A percentile compares a stretch with the other conserved stretches of the same genome.
Conservation (phyloP, 768 basidiomycete genomes). For the Boletus rubroflammeus region DNA sequence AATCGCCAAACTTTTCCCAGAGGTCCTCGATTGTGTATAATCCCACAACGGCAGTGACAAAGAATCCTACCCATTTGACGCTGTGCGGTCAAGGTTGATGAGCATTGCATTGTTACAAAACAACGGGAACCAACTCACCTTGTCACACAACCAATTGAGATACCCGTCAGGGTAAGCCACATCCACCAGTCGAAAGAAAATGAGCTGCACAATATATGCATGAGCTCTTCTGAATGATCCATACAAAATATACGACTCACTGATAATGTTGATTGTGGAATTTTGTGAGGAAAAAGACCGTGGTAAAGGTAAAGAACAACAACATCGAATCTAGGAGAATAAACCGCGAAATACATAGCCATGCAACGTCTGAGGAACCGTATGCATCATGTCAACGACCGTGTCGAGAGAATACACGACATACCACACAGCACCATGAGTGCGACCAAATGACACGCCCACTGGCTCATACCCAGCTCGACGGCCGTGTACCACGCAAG, state of each 20-base stretch:
- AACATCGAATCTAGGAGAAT: conserved; percentile 98
- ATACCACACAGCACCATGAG: conserved; percentile 90
- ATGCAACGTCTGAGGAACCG: conserved; percentile 75
- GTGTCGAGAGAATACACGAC: conserved; percentile 24
- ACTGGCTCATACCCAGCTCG: conserved; percentile 87
- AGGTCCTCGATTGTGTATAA: conserved; percentile 96
- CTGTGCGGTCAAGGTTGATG: conserved; percentile 37
- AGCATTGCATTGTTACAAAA: not conserved
- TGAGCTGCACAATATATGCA: conserved; percentile 45
- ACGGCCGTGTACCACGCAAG: conserved; percentile 96
- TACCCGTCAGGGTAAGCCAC: conserved; percentile 91
- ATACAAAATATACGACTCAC: conserved; percentile 44
- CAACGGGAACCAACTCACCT: conserved; percentile 46
- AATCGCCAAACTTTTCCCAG: conserved; percentile 97
- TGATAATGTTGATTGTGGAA: conserved; percentile 97
- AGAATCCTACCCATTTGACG: conserved; percentile 94
- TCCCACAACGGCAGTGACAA: conserved; percentile 92
- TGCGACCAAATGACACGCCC: conserved; percentile 88
- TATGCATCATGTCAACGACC: not conserved
- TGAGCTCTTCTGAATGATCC: not conserved
- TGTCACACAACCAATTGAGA: conserved; percentile 92
- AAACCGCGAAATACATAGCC: conserved; percentile 95
- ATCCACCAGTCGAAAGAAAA: conserved; percentile 98
- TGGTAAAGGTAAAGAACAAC: conserved; percentile 98
- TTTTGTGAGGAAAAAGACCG: conserved; percentile 90